Evolutionary conservation across 192 early-diverging fungal species (phyloP), one percentile per base, ranked within the genome.

Genomic region (Gaertneriomyces semiglobifer): DNA sequence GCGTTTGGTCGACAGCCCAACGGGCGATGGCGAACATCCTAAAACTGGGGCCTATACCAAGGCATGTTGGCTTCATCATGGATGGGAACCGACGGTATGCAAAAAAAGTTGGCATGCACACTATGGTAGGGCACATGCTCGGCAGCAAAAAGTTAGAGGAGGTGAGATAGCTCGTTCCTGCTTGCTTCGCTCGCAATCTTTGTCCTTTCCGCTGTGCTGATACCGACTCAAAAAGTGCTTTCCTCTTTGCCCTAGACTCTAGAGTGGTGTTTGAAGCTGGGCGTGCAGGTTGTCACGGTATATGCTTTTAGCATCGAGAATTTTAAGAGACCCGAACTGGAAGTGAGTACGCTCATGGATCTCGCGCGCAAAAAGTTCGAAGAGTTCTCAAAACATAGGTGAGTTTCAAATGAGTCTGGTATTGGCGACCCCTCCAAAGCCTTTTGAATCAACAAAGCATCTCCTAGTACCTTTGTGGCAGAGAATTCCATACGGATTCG

Each of bases 281-380:
- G 94, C 6, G 75, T 99, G 18, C 76, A 85, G 57, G 82, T 84
- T 5, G 92, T 99, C 11, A 95, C 92, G 39, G 89, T 97, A 6
- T 99, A 92, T 75, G 97, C 97, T 20, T 98, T 99, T 80, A 94
- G 92, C 60, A 94, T 96, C 52, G 95, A 97, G 69, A 99, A 99
- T 79, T 99, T 98, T 73, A 93, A 92, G 69, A 82, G 97, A 42
- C 82, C 89, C 39, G 66, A 77, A 42, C 87, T 88, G 11, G 95
- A 99, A 74, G 94, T 99, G 4, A 76, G 89, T 4, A 79, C 81
- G 18, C 66, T 99, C 53, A 95, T 98, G 93, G 72, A 86, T 16
- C 63, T 98, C 11, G 88, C 90, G 41, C 77, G 80, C 50, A 77
- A 79, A 6, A 93, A 93, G 66, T 87, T 99, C 62, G 72, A 81